A percentile compares a stretch with the other conserved stretches of the same genome.
Evolutionary conservation across 345 rosid species (phyloP).

Genomic region (Tarenaya hassleriana): DNA sequence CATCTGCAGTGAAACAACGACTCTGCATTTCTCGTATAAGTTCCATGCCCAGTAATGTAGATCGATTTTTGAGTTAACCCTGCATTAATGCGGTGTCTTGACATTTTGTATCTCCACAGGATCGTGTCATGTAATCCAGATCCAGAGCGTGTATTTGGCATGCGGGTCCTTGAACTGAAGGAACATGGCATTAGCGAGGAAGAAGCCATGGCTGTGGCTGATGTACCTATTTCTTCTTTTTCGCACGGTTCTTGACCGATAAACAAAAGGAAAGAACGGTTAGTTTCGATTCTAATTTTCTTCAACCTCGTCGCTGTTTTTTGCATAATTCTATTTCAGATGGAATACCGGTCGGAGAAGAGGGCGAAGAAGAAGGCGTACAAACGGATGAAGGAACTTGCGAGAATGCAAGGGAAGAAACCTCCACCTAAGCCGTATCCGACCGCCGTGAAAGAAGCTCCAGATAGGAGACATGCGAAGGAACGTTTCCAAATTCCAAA

Average conservation of each 20-base stretch:
- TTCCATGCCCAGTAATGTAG: too few relatives aligned
- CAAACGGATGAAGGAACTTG: slow-evolving; percentile 55
- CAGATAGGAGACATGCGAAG: slow-evolving; percentile 40
- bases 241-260: too few relatives aligned
- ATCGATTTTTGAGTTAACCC: too few relatives aligned
- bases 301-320: too few relatives aligned
- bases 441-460: slow-evolving; percentile 54
- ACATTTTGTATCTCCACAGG: slow-evolving; percentile 39
- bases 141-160: slow-evolving; percentile 67
- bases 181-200: slow-evolving; percentile 67
- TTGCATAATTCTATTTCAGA: slow-evolving; percentile 40
- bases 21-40: too few relatives aligned
- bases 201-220: slow-evolving; percentile 70
- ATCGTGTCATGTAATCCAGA: slow-evolving; percentile 55
- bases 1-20: too few relatives aligned
- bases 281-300: too few relatives aligned
- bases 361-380: slow-evolving; percentile 67
- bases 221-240: slow-evolving; percentile 37
- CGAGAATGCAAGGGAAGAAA: slow-evolving; percentile 50
- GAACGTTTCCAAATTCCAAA: slow-evolving; percentile 49
- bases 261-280: too few relatives aligned
- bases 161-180: slow-evolving; percentile 70
- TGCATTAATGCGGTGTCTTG: too few relatives aligned
- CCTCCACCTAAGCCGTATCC: slow-evolving; percentile 82
- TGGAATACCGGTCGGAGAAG: slow-evolving; percentile 64